A percentile compares a stretch with the other conserved stretches of the same genome.
phyloP scores from a whole-genome alignment of 2,329 filamentous ascomycete species.

The Botryotinia narcissicola region DNA sequence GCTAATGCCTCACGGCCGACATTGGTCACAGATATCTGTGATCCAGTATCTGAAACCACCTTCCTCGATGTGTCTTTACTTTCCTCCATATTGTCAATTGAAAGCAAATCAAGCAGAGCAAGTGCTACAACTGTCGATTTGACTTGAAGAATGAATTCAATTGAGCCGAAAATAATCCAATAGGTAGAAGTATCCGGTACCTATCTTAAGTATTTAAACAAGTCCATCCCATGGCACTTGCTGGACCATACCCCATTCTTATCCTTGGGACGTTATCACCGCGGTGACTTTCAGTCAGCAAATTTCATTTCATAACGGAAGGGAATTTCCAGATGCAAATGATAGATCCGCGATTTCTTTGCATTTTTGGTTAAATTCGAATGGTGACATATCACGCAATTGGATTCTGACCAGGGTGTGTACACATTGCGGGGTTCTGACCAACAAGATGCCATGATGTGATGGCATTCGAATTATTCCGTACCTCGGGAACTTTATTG shows the following conservation, averaged over 20 bases:
- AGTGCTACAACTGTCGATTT: not conserved
- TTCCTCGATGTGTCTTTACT: not conserved
- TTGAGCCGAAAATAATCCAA: not conserved
- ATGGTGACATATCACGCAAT: constrained; percentile 21
- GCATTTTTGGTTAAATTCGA: not conserved
- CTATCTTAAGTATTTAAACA: not conserved
- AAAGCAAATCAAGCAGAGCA: not conserved
- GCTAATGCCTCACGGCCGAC: not conserved
- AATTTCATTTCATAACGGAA: not conserved
- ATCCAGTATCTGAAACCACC: not conserved
- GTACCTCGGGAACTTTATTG: constrained; percentile 3
- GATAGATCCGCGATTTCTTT: not conserved
- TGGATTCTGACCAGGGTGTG: not conserved
- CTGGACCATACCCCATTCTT: not conserved
- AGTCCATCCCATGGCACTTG: not conserved
- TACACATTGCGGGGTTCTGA: constrained; percentile 1
- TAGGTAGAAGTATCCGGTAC: not conserved
- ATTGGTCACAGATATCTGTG: constrained; percentile 2
- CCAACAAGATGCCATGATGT: not conserved
- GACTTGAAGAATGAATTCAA: not conserved
- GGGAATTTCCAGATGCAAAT: not conserved
- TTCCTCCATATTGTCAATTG: not conserved
- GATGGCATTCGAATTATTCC: not conserved
- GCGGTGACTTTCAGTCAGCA: not conserved
- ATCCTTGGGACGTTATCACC: not conserved